These are phyloP conservation scores for Kuraishia hungarica DNA, from an alignment of 805 yeast species.

Conservation along the genomic window DNA sequence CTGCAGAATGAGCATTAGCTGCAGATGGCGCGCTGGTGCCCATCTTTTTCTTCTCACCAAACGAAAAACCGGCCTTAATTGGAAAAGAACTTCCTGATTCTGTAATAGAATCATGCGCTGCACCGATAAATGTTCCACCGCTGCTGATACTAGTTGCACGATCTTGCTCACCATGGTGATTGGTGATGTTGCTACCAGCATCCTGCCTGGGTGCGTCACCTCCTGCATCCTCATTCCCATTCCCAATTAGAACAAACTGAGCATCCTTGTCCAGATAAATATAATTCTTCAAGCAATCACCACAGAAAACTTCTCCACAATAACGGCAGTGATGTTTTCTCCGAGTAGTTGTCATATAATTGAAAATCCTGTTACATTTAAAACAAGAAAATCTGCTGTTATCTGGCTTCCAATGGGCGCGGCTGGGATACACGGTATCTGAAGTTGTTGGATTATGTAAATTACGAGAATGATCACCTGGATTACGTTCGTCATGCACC, in stretches of 20 bases:
- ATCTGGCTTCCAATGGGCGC: constrained; percentile 72
- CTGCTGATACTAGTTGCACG: not conserved
- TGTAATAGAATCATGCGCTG: not conserved
- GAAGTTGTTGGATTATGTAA: not conserved
- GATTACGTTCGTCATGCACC: too few species aligned
- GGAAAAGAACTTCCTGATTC: not conserved
- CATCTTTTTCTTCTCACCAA: not conserved
- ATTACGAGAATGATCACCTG: too few species aligned
- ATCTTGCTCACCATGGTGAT: not conserved
- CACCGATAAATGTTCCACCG: not conserved
- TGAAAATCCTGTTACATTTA: constrained; percentile 60
- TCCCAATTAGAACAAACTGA: constrained; percentile 21
- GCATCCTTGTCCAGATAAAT: constrained; percentile 26
- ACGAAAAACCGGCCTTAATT: not conserved
- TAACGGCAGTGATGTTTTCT: constrained; percentile 31
- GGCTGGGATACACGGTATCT: constrained; percentile 30
- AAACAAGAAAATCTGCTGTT: constrained; percentile 54
- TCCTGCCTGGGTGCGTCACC: too few species aligned
- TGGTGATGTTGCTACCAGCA: not conserved
- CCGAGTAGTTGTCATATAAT: constrained; percentile 62
- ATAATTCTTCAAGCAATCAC: constrained; percentile 25
- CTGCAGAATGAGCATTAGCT: not conserved
- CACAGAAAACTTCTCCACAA: constrained; percentile 32
- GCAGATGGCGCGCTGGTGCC: too few species aligned
- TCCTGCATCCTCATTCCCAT: too few species aligned